Evolutionary conservation across 768 basidiomycete species (phyloP), one percentile per base, ranked within the genome.

Genomic region (Lactarius vividus): DNA sequence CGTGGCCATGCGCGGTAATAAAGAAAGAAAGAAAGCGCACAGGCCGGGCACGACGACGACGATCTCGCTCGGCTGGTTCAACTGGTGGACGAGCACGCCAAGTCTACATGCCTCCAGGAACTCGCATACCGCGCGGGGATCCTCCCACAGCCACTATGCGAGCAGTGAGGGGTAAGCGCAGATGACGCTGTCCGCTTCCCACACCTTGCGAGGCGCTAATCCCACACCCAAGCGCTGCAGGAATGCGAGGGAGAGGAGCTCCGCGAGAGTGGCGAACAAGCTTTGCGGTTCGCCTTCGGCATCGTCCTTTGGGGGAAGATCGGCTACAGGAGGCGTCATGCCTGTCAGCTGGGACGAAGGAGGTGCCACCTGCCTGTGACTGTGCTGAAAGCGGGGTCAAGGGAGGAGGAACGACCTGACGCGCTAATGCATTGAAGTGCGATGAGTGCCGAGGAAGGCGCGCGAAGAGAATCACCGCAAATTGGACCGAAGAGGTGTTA

Each of bases 121-220:
- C 73, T 92, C 94, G 67, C 87, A 83, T 59, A 97, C 94, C 0
- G 91, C 89, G 61, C 81, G 84, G 0, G 95, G 88, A 71, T 97
- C 96, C 72, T 98, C 96, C 96, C 96, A 99, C 9, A 97, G 80
- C 97, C 97, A 99, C 68, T 95, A 93, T 4, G 86, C 82, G 39
- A 99, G 81, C 61, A 97, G 75, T 57, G 85, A 85, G 40, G 98
- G 79, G 73, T 98, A 96, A 0, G 88, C 91, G 8, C 92, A 87
- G 72, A 95, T 88, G 56, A 96, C 79, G 64, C 93, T 82, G 68
- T 94, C 94, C 93, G 95, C 98, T 72, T 97, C 95, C 57, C 89
- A 80, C 16, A 85, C 83, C 71, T 96, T 92, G 54, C 81, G 81
- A 44, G 86, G 86, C 7, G 88, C 87, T 29, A 85, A 81, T 70